Base-by-base conservation (phyloP, 352 stramenopile genomes). In the Peronospora tabacina region DNA sequence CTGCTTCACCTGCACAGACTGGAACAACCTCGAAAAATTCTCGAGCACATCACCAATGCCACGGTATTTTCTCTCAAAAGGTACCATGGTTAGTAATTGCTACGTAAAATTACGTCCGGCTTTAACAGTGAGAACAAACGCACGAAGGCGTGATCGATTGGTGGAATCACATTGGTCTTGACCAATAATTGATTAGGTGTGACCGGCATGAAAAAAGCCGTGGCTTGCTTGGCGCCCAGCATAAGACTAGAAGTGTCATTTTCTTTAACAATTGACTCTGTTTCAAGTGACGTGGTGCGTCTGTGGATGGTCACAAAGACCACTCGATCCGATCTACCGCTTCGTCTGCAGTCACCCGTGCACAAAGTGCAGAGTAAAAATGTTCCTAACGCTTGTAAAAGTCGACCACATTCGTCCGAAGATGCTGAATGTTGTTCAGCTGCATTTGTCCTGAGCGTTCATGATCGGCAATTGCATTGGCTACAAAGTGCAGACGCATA, bases 21-120 rank as follows among this genome's bases (percentile, higher is more conserved):
- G 60, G 17, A 75, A 66, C 5, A 93, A 49, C 24, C 80, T 67
- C 37, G 75, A 62, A 50, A 93, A 84, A 44, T 81, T 90, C 51
- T 93, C 80, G 11, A 93, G 60, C 9, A 93, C 74, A 24, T 79
- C 82, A 9, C 59, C 61, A 60, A 72, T 88, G 15, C 77, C 79
- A 13, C 82, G 82, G 44, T 84, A 93, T n/a, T 33, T 87, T 39
- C 82, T 79, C 44, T 85, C 77, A 24, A 93, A 93, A n/a, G 77
- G 79, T 33, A 93, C 82, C 82, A 93, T 93, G 82, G 82, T 15
- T 90, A 57, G 55, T 93, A 93, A 35, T 93, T 93, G 32, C 79
- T 90, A 9, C 82, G 79, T 36, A 93, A 42, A 12, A 86, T 81
- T 34, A 93, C 64, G 40, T 93, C 79, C 0, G 80, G 68, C 20